These are phyloP conservation scores for Neoscytalidium dimidiatum DNA, from an alignment of 2,329 filamentous ascomycete species.

Conservation along the genomic window DNA sequence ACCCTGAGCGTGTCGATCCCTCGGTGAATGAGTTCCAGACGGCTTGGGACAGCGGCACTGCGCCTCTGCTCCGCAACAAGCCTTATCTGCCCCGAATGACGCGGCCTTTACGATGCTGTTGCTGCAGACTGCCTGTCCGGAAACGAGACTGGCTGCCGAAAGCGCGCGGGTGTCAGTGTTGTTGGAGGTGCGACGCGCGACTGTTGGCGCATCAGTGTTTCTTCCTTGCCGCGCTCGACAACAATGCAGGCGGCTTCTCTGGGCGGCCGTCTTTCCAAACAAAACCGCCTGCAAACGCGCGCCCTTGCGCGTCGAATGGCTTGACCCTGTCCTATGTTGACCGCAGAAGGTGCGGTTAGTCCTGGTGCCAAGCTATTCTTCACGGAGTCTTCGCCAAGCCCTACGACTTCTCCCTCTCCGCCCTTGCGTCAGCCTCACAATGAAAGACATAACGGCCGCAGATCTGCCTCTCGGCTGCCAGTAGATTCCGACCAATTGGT, in stretches of 20 bases:
- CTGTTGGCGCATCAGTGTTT: conserved; percentile 4
- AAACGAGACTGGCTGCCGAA: conserved; percentile 1
- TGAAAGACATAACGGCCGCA: conserved; percentile 17
- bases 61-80: neutral
- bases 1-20: conserved; percentile 2
- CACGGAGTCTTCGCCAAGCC: conserved; percentile 18
- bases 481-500: conserved; percentile 7
- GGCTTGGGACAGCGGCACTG: conserved; percentile 4
- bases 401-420: conserved; percentile 14
- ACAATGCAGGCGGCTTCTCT: neutral
- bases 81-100: neutral
- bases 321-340: neutral
- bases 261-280: neutral
- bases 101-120: conserved; percentile 2
- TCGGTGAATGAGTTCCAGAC: neutral
- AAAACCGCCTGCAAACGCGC: neutral
- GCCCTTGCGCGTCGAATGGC: neutral
- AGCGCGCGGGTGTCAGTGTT: neutral
- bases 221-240: conserved; percentile 7
- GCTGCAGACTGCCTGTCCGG: neutral
- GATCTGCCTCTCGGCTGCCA: conserved; percentile 8
- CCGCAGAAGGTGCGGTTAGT: neutral
- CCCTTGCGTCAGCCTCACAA: conserved; percentile 20
- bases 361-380: conserved; percentile 20
- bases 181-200: neutral